Percentiles rank a stretch among this genome's conserved stretches.
Evolutionary conservation across 2,329 filamentous ascomycete genomes (phyloP).

Genomic region (Teratosphaeria nubilosa): DNA sequence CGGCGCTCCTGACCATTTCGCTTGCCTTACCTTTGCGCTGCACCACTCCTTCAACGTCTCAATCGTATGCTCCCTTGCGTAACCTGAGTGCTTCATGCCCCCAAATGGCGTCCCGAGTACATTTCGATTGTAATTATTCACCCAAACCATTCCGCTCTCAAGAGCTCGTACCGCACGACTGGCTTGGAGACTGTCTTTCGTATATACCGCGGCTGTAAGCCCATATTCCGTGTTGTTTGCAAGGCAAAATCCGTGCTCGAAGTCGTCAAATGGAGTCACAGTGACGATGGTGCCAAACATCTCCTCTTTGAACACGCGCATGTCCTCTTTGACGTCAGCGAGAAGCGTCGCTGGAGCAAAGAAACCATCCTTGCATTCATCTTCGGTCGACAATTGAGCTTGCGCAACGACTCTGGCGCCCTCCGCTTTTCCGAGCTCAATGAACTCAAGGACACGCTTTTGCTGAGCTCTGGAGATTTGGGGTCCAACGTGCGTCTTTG

Average conservation of each 20-base stretch:
- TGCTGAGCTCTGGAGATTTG: conserved; percentile 59
- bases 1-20: neutral
- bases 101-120: conserved; percentile 5
- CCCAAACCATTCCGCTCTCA: conserved; percentile 7
- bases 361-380: conserved; percentile 11
- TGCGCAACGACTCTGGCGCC: conserved; percentile 8
- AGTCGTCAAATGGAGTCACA: conserved; percentile 1
- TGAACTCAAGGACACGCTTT: conserved; percentile 30
- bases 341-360: conserved; percentile 13
- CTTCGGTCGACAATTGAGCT: conserved; percentile 4
- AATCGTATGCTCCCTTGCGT: conserved; percentile 4
- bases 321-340: conserved; percentile 12
- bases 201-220: conserved; percentile 2
- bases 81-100: conserved; percentile 7
- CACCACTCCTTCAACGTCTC: neutral
- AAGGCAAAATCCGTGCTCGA: conserved; percentile 1
- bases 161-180: conserved; percentile 59
- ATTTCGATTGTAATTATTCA: conserved; percentile 8
- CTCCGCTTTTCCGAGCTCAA: conserved; percentile 41
- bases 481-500: conserved; percentile 59
- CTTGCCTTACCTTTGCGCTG: neutral
- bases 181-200: conserved; percentile 58
- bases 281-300: conserved; percentile 34
- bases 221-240: conserved; percentile 2
- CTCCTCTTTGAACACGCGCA: conserved; percentile 27